Base-by-base conservation (phyloP, 495 filamentous ascomycete genomes). In the Aspergillus sparsus region DNA sequence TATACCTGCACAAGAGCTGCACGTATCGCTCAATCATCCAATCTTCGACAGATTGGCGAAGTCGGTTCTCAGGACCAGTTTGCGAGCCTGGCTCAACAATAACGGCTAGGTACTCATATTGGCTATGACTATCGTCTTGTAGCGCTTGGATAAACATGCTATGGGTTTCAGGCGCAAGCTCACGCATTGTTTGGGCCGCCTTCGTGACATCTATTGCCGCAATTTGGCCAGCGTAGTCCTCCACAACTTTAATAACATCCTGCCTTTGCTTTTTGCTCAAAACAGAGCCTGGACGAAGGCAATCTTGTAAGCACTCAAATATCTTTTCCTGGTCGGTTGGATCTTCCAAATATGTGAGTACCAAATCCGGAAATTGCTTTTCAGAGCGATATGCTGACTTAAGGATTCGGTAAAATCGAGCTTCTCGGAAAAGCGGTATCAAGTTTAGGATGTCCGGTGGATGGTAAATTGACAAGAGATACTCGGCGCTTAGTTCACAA, bases 401-500 rank as follows among this genome's bases (percentile, higher is more conserved):
- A 35, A 98, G 73, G 45, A 98, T 92, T n/a, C 93, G 87, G 70
- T 89, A 94, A 69, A 97, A 98, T 7, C 85, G 84, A 5, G 95
- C 94, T 62, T 87, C 79, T 55, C 87, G 83, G 63, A 97, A 90
- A 1, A 89, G 72, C 1, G 89, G 87, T 11, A 98, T 85, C 65
- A 97, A 75, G 32, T 77, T 80, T 37, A 86, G 79, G 16, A 93
- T 69, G 64, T 98, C 89, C 11, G 93, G 86, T 5, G 95, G 94
- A 51, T 92, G 91, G 67, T 98, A 98, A 11, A 93, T 82, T 1
- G 95, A 97, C 3, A 98, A 81, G 12, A 98, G 78, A 73, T 98
- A 98, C 71, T 98, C 94, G 2, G 91, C 88, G 68, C 93, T 97
- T 39, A 98, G 80, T 75, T 98, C 92, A 58, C 93, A 96, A 71